phyloP scores from a whole-genome alignment of 1,284 basidiomycete species.

The Leccinum fuscescens region DNA sequence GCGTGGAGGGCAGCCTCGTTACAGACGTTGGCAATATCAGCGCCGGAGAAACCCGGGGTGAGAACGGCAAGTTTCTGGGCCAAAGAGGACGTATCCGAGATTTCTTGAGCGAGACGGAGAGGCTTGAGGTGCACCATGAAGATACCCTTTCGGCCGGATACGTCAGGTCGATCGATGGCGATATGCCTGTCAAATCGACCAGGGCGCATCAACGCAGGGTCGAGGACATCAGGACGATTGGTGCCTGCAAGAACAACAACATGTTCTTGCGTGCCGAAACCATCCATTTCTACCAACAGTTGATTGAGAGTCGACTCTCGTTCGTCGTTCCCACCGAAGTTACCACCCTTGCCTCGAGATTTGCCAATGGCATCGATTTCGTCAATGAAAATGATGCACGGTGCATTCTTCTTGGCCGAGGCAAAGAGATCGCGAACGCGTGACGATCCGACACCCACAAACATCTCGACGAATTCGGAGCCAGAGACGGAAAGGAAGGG shows the following conservation, averaged over 20 bases:
- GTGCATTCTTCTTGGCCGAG: constrained; percentile 95
- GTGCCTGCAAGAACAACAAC: constrained; percentile 97
- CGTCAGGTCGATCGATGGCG: constrained; percentile 92
- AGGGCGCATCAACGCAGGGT: constrained; percentile 92
- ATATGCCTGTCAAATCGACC: constrained; percentile 98
- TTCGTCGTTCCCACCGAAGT: constrained; percentile 95
- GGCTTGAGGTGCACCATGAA: constrained; percentile 92
- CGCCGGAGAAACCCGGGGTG: constrained; percentile 97
- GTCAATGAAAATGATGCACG: constrained; percentile 97
- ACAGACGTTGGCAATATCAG: constrained; percentile 98
- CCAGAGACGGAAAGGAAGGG: constrained; percentile 98
- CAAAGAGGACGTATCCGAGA: constrained; percentile 61
- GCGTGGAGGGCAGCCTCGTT: constrained; percentile 98
- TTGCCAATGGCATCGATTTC: constrained; percentile 99
- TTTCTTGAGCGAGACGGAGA: constrained; percentile 63
- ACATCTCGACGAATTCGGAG: constrained; percentile 99
- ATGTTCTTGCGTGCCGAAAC: constrained; percentile 94
- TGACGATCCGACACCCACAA: constrained; percentile 97
- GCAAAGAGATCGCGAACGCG: constrained; percentile 97
- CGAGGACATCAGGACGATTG: constrained; percentile 94
- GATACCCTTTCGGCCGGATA: constrained; percentile 90
- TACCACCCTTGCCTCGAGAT: constrained; percentile 85
- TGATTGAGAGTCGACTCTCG: constrained; percentile 98
- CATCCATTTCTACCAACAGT: constrained; percentile 98
- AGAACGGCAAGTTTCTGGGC: constrained; percentile 93